Evolutionary conservation across 441 rosid genomes (phyloP).

Genomic region (Populus hybrid): DNA sequence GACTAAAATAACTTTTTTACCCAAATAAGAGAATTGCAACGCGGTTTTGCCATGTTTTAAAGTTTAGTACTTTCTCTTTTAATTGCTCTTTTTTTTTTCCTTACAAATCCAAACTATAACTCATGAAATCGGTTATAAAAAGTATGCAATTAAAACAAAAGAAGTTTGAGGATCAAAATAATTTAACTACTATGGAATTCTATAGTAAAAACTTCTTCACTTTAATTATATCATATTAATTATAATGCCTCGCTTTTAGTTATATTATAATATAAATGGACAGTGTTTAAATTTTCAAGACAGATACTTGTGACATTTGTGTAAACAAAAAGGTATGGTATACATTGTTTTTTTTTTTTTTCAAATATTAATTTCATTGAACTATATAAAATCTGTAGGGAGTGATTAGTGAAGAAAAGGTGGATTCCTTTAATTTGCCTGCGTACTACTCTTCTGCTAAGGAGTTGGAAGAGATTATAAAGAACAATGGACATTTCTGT

Average conservation of each 20-base stretch:
- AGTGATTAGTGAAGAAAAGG: not conserved
- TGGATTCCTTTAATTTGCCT: conserved; percentile 27
- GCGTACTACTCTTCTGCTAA: not conserved
- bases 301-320: not conserved
- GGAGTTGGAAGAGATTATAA: conserved; percentile 22
- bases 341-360: not conserved
- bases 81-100: too few relatives aligned
- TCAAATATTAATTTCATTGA: not conserved
- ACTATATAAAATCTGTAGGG: not conserved
- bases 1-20: not conserved
- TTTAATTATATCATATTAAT: too few relatives aligned
- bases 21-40: too few relatives aligned
- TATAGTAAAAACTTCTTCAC: too few relatives aligned
- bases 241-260: too few relatives aligned
- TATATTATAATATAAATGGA: not conserved
- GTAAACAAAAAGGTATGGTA: not conserved
- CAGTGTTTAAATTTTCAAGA: not conserved
- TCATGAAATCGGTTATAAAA: not conserved
- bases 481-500: conserved; percentile 20
- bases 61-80: too few relatives aligned
- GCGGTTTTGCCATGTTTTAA: too few relatives aligned
- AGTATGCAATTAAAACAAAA: not conserved
- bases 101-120: not conserved
- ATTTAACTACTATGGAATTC: too few relatives aligned
- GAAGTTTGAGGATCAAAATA: not conserved